Base-by-base conservation (phyloP, 805 yeast genomes). In the Metschnikowia lochheadii region DNA sequence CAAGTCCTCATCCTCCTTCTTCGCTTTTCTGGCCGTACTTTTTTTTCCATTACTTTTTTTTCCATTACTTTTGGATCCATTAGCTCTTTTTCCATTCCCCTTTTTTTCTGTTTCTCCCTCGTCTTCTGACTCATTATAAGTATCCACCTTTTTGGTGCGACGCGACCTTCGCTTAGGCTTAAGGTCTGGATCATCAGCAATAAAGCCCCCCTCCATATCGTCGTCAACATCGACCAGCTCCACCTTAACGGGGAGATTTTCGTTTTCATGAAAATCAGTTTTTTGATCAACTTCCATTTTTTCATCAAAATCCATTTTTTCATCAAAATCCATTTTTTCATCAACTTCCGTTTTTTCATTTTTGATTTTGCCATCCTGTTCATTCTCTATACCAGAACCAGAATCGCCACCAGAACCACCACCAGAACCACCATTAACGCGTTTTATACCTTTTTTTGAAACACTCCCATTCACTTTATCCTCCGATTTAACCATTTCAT, bases 101-200 rank as follows among this genome's bases (percentile, higher is more conserved):
- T 29, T 17, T n/a, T 35, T 35, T 15, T 17, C 38, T 11, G 32
- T 6, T 21, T 21, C 21, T 29, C 18, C 13, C 26, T 52, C 55
- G 15, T 46, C 42, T 21, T 20, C 55, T 32, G 60, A 60, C 44
- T 65, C 70, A 29, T 58, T 55, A 44, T 68, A 67, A 11, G 65
- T 18, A 7, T 33, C 32, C 26, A 55, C 49, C 14, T 47, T n/a
- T 26, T 48, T 49, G 3, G 53, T 42, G 21, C 50, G 48, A 11
- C 57, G 54, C 13, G 41, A n/a, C 26, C 44, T 26, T 15, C 56
- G 53, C 29, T 48, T 49, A 6, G 53, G 49, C n/a, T 49, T 52
- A 23, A 49, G 51, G 20, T 49, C 57, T 3, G 61, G 59, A 33
- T 56, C 61, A 11, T 54, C 49, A 6, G 47, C 49, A n/a, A 57